Evolutionary conservation across 345 rosid species (phyloP), one percentile per base, ranked within the genome.

Genomic region (Psidium guajava): DNA sequence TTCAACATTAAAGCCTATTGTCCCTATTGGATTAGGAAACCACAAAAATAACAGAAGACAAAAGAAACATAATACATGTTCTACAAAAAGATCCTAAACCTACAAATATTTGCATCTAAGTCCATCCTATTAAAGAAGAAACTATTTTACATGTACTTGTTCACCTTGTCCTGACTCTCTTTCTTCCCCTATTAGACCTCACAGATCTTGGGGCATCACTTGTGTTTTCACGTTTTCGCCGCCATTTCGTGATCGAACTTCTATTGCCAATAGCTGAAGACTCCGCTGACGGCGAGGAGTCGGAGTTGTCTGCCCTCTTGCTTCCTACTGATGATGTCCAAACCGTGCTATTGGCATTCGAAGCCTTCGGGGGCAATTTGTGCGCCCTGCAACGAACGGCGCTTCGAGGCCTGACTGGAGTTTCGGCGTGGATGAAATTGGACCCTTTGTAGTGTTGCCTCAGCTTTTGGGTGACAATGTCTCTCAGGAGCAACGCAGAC

Each of bases 401-500:
- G 86, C 92, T 83, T 91, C 55, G 84, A 74, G 88, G 47, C 80
- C 47, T 69, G 47, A 69, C 47, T 7, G 25, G 80, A 36, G 22
- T 18, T 6, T 36, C 7, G 24, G 80, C 20, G 86, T 87, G 69
- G 88, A 56, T 85, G 86, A 88, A 85, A 82, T 87, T 86, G 55
- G 85, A 47, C 69, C 82, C 52, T 90, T 88, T 86, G 86, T 88
- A 84, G 86, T 91, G 92, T 40, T 90, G 91, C 85, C 55, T 86
- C 81, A 95, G 82, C 82, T 94, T 89, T 85, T 89, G 88, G 44
- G 88, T 91, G 55, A 93, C 93, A 36, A 92, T 86, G 69, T 90
- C 91, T 88, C 99, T 90, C 24, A 97, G 94, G 6, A 84, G 87
- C 8, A 90, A 56, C 0, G 95, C 99, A 2, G 96, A 94, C 91